Evolutionary conservation across 306 rosid genomes (phyloP).

Genomic region (Calophaca sinica): DNA sequence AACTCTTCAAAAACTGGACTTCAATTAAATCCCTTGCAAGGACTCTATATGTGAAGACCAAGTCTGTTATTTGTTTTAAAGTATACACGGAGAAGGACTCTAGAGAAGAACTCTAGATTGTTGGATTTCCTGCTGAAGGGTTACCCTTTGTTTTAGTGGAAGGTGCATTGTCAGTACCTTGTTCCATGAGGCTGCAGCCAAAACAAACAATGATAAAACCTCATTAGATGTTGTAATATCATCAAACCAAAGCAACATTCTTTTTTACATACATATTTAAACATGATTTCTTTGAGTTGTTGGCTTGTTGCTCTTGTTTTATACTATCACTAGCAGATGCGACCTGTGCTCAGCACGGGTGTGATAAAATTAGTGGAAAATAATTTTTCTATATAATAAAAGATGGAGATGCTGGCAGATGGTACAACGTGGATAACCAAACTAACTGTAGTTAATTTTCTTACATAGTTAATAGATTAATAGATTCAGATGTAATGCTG

Average conservation of each 20-base stretch:
- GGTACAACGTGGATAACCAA: too few species aligned
- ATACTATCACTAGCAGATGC: not conserved
- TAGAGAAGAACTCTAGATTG: slow-evolving; percentile 36
- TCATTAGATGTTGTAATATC: slow-evolving; percentile 36
- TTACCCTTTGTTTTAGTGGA: slow-evolving; percentile 10
- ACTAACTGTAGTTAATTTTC: too few species aligned
- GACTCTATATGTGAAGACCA: slow-evolving; percentile 20
- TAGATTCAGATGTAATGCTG: not conserved
- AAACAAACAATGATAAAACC: slow-evolving; percentile 41
- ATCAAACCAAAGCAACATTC: not conserved
- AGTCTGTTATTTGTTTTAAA: slow-evolving; percentile 4
- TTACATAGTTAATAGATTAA: too few species aligned
- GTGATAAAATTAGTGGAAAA: too few species aligned
- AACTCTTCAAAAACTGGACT: slow-evolving; percentile 34
- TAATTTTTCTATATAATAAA: too few species aligned
- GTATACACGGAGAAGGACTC: not conserved
- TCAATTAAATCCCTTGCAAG: slow-evolving; percentile 39
- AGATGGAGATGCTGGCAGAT: too few species aligned
- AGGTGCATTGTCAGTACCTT: slow-evolving; percentile 49
- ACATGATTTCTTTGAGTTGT: slow-evolving; percentile 7
- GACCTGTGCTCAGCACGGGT: too few species aligned
- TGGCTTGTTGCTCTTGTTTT: not conserved
- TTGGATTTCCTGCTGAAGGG: slow-evolving; percentile 9
- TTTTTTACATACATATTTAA: not conserved
- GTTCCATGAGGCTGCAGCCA: slow-evolving; percentile 66